These are phyloP conservation scores for Fusarium sp. DNA, from an alignment of 2,329 filamentous ascomycete species.

Conservation along the genomic window DNA sequence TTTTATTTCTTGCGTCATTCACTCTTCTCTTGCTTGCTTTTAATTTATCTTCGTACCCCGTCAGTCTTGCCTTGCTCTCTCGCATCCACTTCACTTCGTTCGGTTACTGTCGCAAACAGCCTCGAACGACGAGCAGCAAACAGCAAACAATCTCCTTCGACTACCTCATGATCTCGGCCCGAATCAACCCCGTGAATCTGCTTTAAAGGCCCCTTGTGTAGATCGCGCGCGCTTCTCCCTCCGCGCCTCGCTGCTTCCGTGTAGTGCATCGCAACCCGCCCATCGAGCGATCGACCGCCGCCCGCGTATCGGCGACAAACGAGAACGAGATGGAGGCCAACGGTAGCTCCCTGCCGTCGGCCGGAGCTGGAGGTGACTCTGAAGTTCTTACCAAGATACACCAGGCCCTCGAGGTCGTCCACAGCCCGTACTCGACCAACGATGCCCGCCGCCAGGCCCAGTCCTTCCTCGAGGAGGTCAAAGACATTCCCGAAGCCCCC, in stretches of 20 bases:
- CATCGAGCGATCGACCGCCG: conserved; percentile 5
- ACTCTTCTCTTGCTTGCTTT: conserved; percentile 10
- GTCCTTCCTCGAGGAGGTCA: conserved; percentile 86
- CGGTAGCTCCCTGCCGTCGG: conserved; percentile 49
- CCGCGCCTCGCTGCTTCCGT: conserved; percentile 31
- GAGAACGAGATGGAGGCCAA: conserved; percentile 52
- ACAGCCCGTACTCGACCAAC: conserved; percentile 85
- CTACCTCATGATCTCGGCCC: conserved; percentile 36
- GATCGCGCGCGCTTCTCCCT: conserved; percentile 30
- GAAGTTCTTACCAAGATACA: conserved; percentile 76
- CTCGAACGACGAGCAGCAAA: conserved; percentile 18
- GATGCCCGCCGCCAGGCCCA: conserved; percentile 85
- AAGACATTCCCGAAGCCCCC: conserved; percentile 82
- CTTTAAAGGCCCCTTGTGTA: conserved; percentile 37
- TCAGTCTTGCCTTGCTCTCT: conserved; percentile 17
- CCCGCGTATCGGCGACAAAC: conserved; percentile 15
- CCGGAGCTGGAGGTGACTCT: conserved; percentile 54
- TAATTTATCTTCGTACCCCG: conserved; percentile 12
- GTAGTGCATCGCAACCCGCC: conserved; percentile 19
- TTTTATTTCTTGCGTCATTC: conserved; percentile 5
- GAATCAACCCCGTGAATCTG: conserved; percentile 24
- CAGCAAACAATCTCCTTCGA: conserved; percentile 1
- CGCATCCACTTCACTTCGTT: conserved; percentile 7
- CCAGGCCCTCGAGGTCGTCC: conserved; percentile 87
- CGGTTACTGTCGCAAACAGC: conserved; percentile 30